Conservation (phyloP, 768 basidiomycete species). For the Royoungia palumana region DNA sequence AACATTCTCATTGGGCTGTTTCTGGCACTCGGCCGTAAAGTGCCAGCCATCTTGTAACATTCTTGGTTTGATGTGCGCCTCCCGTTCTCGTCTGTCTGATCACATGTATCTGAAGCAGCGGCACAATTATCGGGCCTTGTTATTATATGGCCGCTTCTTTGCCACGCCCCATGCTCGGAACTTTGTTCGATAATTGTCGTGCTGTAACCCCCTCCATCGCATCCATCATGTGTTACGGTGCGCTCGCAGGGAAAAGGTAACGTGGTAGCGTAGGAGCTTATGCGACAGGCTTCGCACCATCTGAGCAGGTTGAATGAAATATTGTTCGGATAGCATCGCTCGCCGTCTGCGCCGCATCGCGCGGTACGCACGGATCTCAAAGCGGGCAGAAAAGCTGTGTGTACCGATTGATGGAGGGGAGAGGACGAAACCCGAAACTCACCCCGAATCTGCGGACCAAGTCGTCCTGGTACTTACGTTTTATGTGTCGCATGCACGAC, state of each 20-base stretch:
- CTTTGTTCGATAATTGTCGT: slow-evolving; percentile 8
- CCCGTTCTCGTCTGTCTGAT: slow-evolving; percentile 9
- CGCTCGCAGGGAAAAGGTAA: slow-evolving; percentile 13
- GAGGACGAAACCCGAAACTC: neutral
- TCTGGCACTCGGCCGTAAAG: slow-evolving; percentile 14
- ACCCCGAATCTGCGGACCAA: slow-evolving; percentile 17
- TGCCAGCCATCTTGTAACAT: neutral
- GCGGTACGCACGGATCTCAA: slow-evolving; percentile 16
- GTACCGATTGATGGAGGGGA: too few species aligned
- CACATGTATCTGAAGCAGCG: slow-evolving; percentile 9
- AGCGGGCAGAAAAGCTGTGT: slow-evolving; percentile 6
- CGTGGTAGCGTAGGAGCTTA: slow-evolving; percentile 9
- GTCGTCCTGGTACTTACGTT: slow-evolving; percentile 19
- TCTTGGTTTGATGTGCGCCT: slow-evolving; percentile 17
- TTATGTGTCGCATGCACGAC: slow-evolving; percentile 17
- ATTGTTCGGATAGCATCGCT: slow-evolving; percentile 9
- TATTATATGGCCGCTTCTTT: slow-evolving; percentile 21
- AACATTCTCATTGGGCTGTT: slow-evolving; percentile 8
- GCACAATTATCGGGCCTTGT: slow-evolving; percentile 1
- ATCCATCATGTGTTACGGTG: neutral
- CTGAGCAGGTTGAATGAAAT: slow-evolving; percentile 9
- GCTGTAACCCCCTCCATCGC: slow-evolving; percentile 16
- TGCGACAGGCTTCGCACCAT: slow-evolving; percentile 3
- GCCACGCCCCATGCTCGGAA: slow-evolving; percentile 9
- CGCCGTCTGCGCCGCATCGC: slow-evolving; percentile 2